Conservation (phyloP, 2,329 filamentous ascomycete genomes). For the Trichoderma atrobrunneum region DNA sequence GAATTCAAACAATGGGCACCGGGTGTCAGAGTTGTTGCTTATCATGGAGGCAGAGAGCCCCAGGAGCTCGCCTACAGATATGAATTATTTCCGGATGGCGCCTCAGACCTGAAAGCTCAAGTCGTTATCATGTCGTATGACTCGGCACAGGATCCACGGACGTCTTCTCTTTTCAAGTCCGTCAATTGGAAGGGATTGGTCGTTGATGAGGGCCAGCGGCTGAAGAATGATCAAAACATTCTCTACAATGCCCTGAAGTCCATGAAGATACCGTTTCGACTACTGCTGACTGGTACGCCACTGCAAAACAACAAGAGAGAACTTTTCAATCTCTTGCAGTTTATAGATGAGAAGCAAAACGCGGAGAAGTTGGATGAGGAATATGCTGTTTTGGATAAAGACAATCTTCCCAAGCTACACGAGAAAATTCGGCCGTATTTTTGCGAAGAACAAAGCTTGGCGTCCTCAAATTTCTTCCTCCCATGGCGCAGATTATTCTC, state of each 20-base stretch:
- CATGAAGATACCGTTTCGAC: conserved; percentile 76
- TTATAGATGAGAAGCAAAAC: conserved; percentile 70
- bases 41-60: conserved; percentile 74
- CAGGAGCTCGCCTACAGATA: conserved; percentile 76
- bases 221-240: conserved; percentile 88
- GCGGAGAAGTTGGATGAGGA: conserved; percentile 72
- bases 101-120: conserved; percentile 74
- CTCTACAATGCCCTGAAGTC: conserved; percentile 72
- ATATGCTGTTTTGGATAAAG: conserved; percentile 74
- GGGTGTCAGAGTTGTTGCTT: conserved; percentile 81
- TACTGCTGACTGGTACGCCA: conserved; percentile 87
- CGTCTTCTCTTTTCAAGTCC: conserved; percentile 61
- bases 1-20: conserved; percentile 95
- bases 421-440: conserved; percentile 74
- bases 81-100: conserved; percentile 73
- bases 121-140: conserved; percentile 96
- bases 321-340: conserved; percentile 94
- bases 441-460: conserved; percentile 79
- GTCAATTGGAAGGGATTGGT: conserved; percentile 85
- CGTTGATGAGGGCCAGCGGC: conserved; percentile 89
- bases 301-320: conserved; percentile 95
- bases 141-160: conserved; percentile 71
- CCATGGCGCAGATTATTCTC: conserved; percentile 91
- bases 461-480: conserved; percentile 85
- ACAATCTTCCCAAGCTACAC: conserved; percentile 79